These are phyloP conservation scores for Uronychia binucleata DNA, from an alignment of 73 alveolate genomes.

Conservation along the genomic window DNA sequence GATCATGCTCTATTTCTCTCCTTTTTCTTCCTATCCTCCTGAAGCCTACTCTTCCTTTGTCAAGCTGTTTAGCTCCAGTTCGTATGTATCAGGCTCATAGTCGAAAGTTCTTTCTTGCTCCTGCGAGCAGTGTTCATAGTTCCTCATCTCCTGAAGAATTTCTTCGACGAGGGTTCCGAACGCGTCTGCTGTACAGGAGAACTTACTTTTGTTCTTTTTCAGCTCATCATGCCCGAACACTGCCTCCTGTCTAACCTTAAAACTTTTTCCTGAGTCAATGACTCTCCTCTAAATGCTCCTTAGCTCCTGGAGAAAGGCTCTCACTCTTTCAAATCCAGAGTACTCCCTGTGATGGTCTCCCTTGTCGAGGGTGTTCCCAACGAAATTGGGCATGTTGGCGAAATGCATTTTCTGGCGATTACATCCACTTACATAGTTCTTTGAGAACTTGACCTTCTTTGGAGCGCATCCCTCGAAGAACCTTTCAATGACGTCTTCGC, in stretches of 20 bases:
- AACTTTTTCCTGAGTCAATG: neutral
- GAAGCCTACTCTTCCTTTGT: too few species aligned
- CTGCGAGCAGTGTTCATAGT: too few species aligned
- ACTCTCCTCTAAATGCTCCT: neutral
- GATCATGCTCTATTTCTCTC: too few species aligned
- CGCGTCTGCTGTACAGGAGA: neutral
- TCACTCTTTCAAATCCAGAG: neutral
- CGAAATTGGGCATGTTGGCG: neutral
- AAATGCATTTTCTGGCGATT: neutral
- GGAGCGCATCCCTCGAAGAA: neutral
- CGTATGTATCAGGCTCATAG: too few species aligned
- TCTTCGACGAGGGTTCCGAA: neutral
- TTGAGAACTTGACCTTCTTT: neutral
- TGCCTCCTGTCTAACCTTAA: neutral
- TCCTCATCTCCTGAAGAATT: neutral
- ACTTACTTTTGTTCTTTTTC: neutral
- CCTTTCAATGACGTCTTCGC: neutral
- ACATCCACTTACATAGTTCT: neutral
- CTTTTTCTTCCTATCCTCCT: too few species aligned
- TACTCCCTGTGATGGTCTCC: neutral
- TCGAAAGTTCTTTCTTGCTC: too few species aligned
- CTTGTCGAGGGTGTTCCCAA: neutral
- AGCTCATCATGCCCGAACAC: neutral
- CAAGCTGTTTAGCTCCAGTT: too few species aligned
- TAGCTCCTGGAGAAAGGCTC: neutral